These are phyloP conservation scores for Metarhizium guizhouense DNA, from an alignment of 2,329 filamentous ascomycete species.

Conservation along the genomic window DNA sequence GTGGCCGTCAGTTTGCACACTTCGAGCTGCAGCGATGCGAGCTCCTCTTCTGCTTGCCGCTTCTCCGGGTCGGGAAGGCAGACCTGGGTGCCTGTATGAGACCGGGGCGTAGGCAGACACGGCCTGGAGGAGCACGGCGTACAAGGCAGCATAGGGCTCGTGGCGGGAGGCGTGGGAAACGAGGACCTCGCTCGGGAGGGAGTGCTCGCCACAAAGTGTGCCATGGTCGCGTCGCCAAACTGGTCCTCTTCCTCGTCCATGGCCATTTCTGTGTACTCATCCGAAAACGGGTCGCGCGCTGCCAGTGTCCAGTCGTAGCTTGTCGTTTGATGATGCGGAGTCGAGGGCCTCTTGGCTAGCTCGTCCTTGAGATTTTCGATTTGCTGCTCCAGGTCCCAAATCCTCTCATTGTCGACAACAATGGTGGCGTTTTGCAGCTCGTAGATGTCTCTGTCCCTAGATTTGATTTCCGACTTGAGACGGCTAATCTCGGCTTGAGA, in stretches of 20 bases:
- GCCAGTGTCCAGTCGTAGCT: conserved; percentile 42
- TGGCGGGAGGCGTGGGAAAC: conserved; percentile 47
- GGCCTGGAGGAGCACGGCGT: conserved; percentile 28
- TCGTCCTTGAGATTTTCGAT: conserved; percentile 26
- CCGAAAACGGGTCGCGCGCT: conserved; percentile 35
- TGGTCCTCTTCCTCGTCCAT: conserved; percentile 23
- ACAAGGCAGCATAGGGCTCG: conserved; percentile 32
- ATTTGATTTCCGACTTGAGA: conserved; percentile 38
- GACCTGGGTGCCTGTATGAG: conserved; percentile 31
- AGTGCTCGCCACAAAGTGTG: conserved; percentile 42
- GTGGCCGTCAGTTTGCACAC: conserved; percentile 36
- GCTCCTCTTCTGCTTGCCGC: conserved; percentile 33
- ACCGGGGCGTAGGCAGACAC: conserved; percentile 7
- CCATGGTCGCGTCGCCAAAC: conserved; percentile 43
- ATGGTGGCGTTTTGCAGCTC: conserved; percentile 42
- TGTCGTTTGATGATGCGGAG: conserved; percentile 6
- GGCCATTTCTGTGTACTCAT: conserved; percentile 30
- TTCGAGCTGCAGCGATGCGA: conserved; percentile 39
- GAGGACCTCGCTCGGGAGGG: conserved; percentile 35
- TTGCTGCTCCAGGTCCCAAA: conserved; percentile 32
- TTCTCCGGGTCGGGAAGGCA: conserved; percentile 33
- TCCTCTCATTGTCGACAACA: conserved; percentile 36
- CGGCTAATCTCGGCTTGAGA: conserved; percentile 37
- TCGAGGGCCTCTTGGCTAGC: conserved; percentile 16
- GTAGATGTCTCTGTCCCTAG: conserved; percentile 44